A percentile compares a stretch with the other conserved stretches of the same genome.
Conservation (phyloP, 2,329 filamentous ascomycete species). For the Venturia aucupariae region DNA sequence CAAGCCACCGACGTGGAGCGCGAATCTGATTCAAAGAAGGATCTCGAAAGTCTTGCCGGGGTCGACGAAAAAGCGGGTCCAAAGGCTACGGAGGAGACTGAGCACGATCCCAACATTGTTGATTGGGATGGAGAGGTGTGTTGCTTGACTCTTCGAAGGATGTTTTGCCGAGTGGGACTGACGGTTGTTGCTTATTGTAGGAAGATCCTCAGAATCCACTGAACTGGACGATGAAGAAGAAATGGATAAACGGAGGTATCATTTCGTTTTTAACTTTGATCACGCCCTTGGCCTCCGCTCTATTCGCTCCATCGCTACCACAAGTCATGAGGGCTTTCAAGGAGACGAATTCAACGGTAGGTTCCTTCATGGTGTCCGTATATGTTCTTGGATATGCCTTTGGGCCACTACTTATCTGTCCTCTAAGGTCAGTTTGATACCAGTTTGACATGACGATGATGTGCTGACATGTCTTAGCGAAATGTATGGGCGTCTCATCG, state of each 20-base stretch:
- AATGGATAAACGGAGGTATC: constrained; percentile 34
- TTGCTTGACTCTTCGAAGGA: neutral
- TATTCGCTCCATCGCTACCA: constrained; percentile 25
- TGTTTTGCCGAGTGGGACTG: neutral
- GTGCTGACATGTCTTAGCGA: neutral
- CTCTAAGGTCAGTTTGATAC: neutral
- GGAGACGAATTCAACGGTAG: constrained; percentile 24
- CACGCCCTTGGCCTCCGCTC: constrained; percentile 28
- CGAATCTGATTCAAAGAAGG: neutral
- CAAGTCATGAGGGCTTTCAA: constrained; percentile 26
- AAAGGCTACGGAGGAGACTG: neutral
- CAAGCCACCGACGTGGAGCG: neutral
- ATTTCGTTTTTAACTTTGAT: neutral
- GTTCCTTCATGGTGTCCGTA: constrained; percentile 30
- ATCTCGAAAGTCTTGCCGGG: neutral
- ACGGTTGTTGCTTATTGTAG: neutral
- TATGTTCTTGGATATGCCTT: constrained; percentile 31
- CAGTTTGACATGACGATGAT: neutral
- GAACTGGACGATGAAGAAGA: constrained; percentile 46
- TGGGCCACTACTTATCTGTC: constrained; percentile 21
- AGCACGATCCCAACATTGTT: constrained; percentile 31
- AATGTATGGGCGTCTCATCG: constrained; percentile 11
- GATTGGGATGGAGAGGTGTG: constrained; percentile 46
- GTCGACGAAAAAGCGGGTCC: neutral
- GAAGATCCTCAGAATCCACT: constrained; percentile 43